Evolutionary conservation across 2,329 filamentous ascomycete species (phyloP).

Genomic region (Incumbomyces lentus): DNA sequence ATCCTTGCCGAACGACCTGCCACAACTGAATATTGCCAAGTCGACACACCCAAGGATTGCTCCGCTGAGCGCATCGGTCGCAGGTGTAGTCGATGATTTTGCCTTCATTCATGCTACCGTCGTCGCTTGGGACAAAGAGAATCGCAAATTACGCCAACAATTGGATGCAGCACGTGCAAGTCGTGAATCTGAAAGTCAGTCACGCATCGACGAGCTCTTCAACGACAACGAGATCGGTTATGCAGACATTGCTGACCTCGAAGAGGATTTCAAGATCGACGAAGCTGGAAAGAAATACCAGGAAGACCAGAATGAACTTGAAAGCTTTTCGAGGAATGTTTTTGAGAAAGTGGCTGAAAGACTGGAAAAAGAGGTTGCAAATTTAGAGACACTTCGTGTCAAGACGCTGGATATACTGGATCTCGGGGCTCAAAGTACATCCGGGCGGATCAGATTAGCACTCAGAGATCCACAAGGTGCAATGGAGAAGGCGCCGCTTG

Average conservation of each 20-base stretch:
- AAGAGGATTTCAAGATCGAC: slow-evolving; percentile 44
- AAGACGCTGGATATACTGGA: slow-evolving; percentile 33
- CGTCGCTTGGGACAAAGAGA: slow-evolving; percentile 37
- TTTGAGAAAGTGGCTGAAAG: slow-evolving; percentile 41
- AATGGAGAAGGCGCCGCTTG: slow-evolving; percentile 22
- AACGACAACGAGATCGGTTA: slow-evolving; percentile 48
- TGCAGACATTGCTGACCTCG: slow-evolving; percentile 45
- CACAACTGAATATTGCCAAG: neutral
- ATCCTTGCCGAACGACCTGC: neutral
- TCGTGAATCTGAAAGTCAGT: slow-evolving; percentile 43
- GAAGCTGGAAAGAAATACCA: slow-evolving; percentile 43
- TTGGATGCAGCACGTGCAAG: slow-evolving; percentile 39
- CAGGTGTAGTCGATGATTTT: slow-evolving; percentile 33
- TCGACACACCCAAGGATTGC: slow-evolving; percentile 1
- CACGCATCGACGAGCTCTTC: slow-evolving; percentile 44
- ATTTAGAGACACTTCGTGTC: slow-evolving; percentile 38
- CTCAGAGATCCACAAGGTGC: slow-evolving; percentile 24
- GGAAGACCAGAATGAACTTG: slow-evolving; percentile 43
- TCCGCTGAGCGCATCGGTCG: slow-evolving; percentile 19
- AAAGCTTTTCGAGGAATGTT: slow-evolving; percentile 40
- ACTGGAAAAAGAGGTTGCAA: slow-evolving; percentile 40
- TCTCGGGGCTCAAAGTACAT: slow-evolving; percentile 28
- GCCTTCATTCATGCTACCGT: slow-evolving; percentile 32
- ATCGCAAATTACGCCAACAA: slow-evolving; percentile 33
- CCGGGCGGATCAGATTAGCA: slow-evolving; percentile 10